These are phyloP conservation scores for Clonostachys rosea DNA, from an alignment of 2,329 filamentous ascomycete species.

Conservation along the genomic window DNA sequence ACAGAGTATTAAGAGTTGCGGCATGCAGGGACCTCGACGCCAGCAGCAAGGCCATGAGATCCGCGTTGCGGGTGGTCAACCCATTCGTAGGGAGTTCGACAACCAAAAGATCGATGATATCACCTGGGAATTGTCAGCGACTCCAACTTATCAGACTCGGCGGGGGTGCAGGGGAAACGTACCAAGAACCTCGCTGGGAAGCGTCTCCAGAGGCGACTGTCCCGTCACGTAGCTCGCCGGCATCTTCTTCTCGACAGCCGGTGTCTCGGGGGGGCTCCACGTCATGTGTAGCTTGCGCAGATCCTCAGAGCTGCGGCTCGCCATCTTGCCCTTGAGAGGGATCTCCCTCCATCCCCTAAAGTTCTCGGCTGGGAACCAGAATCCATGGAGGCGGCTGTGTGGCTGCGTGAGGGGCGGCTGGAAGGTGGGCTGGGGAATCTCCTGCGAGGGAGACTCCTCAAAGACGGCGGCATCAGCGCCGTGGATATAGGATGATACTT, in stretches of 20 bases:
- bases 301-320: slow-evolving; percentile 58
- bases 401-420: slow-evolving; percentile 49
- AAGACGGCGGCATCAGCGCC: slow-evolving; percentile 43
- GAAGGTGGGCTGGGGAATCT: slow-evolving; percentile 40
- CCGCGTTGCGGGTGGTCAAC: slow-evolving; percentile 70
- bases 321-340: slow-evolving; percentile 50
- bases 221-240: slow-evolving; percentile 30
- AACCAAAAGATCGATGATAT: slow-evolving; percentile 71
- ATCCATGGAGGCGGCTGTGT: slow-evolving; percentile 50
- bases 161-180: slow-evolving; percentile 25
- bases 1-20: slow-evolving; percentile 70
- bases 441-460: slow-evolving; percentile 36
- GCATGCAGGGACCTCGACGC: slow-evolving; percentile 72
- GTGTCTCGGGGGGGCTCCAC: slow-evolving; percentile 37
- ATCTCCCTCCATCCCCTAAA: slow-evolving; percentile 62
- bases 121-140: slow-evolving; percentile 36
- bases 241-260: slow-evolving; percentile 20
- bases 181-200: slow-evolving; percentile 70
- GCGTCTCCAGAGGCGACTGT: slow-evolving; percentile 55
- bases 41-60: slow-evolving; percentile 70
- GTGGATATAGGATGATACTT: slow-evolving; percentile 53
- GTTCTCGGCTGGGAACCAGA: slow-evolving; percentile 52
- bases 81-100: slow-evolving; percentile 70
- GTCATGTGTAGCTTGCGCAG: slow-evolving; percentile 49
- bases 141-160: neutral